Conservation (phyloP, 768 basidiomycete species). For the Lactarius pseudohatsudake region DNA sequence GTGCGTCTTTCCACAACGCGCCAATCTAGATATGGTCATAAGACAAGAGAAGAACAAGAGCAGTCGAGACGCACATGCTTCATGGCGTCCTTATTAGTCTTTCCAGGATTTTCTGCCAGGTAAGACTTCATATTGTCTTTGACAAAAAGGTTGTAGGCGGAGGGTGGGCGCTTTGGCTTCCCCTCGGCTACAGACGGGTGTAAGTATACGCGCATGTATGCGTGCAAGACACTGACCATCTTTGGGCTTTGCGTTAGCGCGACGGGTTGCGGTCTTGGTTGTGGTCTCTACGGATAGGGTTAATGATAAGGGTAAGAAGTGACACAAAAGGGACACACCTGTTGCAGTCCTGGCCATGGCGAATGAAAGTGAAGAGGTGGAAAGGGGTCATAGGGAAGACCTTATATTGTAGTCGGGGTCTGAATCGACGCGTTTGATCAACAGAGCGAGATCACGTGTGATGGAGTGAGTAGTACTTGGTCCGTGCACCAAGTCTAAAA, state of each 20-base stretch:
- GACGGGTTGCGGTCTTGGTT: conserved; percentile 58
- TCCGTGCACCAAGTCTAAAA: conserved; percentile 15
- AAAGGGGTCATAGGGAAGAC: conserved; percentile 1
- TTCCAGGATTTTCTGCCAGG: conserved; percentile 52
- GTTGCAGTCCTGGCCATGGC: conserved; percentile 54
- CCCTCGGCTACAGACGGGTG: conserved; percentile 15
- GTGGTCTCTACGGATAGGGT: conserved; percentile 42
- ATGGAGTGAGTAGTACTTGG: background rate
- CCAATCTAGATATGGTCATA: conserved; percentile 46
- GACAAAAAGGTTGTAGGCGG: conserved; percentile 59
- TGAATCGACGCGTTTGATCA: conserved; percentile 31
- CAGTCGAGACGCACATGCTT: conserved; percentile 35
- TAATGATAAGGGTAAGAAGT: background rate
- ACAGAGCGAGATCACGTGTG: conserved; percentile 25
- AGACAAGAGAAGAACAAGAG: background rate
- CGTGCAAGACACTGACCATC: conserved; percentile 31
- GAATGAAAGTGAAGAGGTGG: conserved; percentile 13
- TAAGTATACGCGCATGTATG: conserved; percentile 16
- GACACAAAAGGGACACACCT: conserved; percentile 37
- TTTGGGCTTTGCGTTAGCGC: conserved; percentile 45
- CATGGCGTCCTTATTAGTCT: conserved; percentile 56
- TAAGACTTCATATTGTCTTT: conserved; percentile 56
- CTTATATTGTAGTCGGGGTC: conserved; percentile 29
- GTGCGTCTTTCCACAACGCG: conserved; percentile 54
- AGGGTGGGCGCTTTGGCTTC: conserved; percentile 57